A percentile compares a stretch with the other conserved stretches of the same genome.
These are phyloP conservation scores for Euphrasia confusa DNA, from an alignment of 257 asterid genomes.

Conservation along the genomic window DNA sequence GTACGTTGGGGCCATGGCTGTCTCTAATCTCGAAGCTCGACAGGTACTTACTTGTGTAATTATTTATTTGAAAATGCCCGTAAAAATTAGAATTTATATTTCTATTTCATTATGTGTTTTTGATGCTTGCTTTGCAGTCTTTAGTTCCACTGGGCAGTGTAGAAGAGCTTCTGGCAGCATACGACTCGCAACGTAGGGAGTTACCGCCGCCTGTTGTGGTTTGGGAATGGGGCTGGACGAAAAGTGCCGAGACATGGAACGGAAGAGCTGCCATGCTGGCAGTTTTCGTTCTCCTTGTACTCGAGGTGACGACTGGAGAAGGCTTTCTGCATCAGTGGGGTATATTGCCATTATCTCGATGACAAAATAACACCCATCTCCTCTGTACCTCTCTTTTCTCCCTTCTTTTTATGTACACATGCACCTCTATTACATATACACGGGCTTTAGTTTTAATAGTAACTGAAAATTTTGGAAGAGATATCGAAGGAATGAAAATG, in stretches of 20 bases:
- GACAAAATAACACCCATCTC: conserved; percentile 17
- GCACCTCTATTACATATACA: conserved; percentile 20
- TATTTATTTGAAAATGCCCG: background rate
- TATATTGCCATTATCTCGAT: conserved; percentile 59
- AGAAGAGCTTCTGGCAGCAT: conserved; percentile 91
- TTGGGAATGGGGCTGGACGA: conserved; percentile 99
- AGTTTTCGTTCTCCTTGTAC: conserved; percentile 67
- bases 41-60: conserved; percentile 46
- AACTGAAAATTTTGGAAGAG: conserved; percentile 20
- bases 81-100: background rate
- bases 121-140: conserved; percentile 49
- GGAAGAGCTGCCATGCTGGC: conserved; percentile 99
- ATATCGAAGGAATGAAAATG: conserved; percentile 17
- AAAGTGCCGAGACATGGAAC: conserved; percentile 99
- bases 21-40: conserved; percentile 96
- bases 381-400: conserved; percentile 5
- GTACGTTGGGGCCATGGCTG: conserved; percentile 99
- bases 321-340: conserved; percentile 98
- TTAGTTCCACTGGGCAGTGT: conserved; percentile 97
- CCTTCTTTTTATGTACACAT: conserved; percentile 1
- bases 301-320: conserved; percentile 91
- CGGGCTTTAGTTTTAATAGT: conserved; percentile 17
- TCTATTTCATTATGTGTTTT: conserved; percentile 1
- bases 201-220: conserved; percentile 89
- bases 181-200: conserved; percentile 93